Percentiles rank a stretch among this genome's conserved stretches.
Conservation (phyloP, 768 basidiomycete genomes). For the Boletus bicolor region DNA sequence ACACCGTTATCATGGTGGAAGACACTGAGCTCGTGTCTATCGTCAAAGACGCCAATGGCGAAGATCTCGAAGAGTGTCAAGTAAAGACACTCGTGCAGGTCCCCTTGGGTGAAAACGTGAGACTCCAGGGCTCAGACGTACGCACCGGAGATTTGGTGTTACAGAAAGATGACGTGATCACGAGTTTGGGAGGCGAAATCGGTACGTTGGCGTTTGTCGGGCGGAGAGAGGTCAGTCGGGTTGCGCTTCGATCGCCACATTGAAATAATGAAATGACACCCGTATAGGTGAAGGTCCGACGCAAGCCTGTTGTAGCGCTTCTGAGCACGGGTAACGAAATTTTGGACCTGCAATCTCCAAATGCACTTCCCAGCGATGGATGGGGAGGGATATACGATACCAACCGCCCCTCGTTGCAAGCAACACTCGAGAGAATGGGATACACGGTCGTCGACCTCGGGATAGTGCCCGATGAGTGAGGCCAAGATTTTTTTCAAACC, state of each 20-base stretch:
- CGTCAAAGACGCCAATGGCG: constrained; percentile 34
- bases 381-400: constrained; percentile 85
- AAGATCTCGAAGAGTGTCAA: constrained; percentile 62
- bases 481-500: background rate
- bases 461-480: constrained; percentile 72
- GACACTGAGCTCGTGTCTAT: constrained; percentile 76
- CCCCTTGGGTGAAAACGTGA: constrained; percentile 64
- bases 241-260: background rate
- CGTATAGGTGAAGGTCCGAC: constrained; percentile 61
- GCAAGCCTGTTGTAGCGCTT: constrained; percentile 73
- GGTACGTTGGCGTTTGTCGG: constrained; percentile 83
- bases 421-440: constrained; percentile 67
- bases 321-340: constrained; percentile 88
- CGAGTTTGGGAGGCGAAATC: constrained; percentile 73
- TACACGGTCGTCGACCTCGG: constrained; percentile 80
- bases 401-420: constrained; percentile 75
- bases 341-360: constrained; percentile 52
- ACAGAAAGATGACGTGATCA: constrained; percentile 56
- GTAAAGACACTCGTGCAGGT: constrained; percentile 67
- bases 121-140: constrained; percentile 73
- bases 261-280: background rate
- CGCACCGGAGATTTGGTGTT: constrained; percentile 63
- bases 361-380: constrained; percentile 30
- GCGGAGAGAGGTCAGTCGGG: constrained; percentile 51
- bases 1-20: constrained; percentile 91